Base-by-base conservation (phyloP, 179 eudicot genomes). In the Nepenthes alata region DNA sequence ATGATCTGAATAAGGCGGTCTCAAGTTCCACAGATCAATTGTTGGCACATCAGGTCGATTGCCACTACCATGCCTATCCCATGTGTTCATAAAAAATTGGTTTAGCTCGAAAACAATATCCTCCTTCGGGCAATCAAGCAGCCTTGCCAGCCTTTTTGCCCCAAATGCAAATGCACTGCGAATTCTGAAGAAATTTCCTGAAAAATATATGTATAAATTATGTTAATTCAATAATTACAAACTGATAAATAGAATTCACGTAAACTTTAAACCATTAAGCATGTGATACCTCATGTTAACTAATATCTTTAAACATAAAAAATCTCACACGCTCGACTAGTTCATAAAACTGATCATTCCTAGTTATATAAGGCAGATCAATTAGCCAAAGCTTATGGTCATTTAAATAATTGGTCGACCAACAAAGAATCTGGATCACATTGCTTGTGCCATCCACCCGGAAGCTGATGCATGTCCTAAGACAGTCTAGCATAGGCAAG, bases 131-230 rank as follows among this genome's bases (percentile, higher is more conserved):
- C 96, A 91, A 55, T 84, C 85, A 5, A 91, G 86, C 49, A 89
- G 77, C 72, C 81, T 83, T 11, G 91, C 87, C 67, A 88, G 70
- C 75, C 77, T 80, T 70, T 85, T 82, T 4, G 96, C 97, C 61
- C 97, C 97, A 72, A 81, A 86, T 8, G 85, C 82, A 79, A 91
- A 91, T n/a, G 97, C 96, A 78, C 97, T 91, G 60, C 97, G 94
- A 72, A 91, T 91, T 64, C 96, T 80, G 66, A 71, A 88, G 57
- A 88, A 91, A 53, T 91, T 91, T 55, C 97, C 97, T 91, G 78
- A 57, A 63, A 65, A 4, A 44, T 14, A 63, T 13, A 63, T 7
- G 15, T 5, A 37, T 10, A 57, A 35, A 9, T 47, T 34, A 16
- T 41, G 45, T 41, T 41, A 1, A 25, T 25, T 25, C 25, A 25